Base-by-base conservation (phyloP, 2,329 filamentous ascomycete species). In the Biscogniauxia sp. region DNA sequence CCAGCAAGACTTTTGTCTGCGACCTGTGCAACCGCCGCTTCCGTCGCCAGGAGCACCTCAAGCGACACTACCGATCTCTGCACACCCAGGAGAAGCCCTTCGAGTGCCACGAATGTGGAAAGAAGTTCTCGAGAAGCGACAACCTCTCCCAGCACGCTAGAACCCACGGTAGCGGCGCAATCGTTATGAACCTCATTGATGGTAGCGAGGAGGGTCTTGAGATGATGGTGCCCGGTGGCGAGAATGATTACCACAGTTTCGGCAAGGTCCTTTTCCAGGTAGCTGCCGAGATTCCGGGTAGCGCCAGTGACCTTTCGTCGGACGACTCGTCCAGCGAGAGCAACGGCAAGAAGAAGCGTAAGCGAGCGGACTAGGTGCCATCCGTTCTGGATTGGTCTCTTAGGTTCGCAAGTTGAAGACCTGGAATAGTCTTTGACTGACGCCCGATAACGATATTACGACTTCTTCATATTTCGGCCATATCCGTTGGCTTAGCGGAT, bases 31-130 rank as follows among this genome's bases (percentile, higher is more conserved):
- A 92, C 72, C 93, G 95, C 66, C 92, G 95, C 63, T 99, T 99
- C 89, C 91, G 95, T 64, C 92, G 95, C 64, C 95, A 99, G 79
- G 95, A 99, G 78, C 95, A 99, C 74, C 87, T 99, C 62, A 99
- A 99, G 88, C 91, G 95, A 65, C 95, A 99, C 82, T 97, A 97
- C 83, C 89, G 95, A 69, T 98, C 95, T 61, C 92, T 99, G 54
- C 95, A 99, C 83, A 99, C 95, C 1, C 90, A 96, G 74, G 95
- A 98, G 76, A 99, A 98, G 88, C 95, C 95, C 5, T 99, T 98
- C 72, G 92, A 96, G 80, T 99, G 95, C 83, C 86, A 88, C 67
- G 94, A 99, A 80, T 99, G 95, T 73, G 94, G 95, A 70, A 99
- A 99, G 89, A 97, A 96, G 83, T 99, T 98, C 81, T 98, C 94